A percentile compares a stretch with the other conserved stretches of the same genome.
These are phyloP conservation scores for Penicillium expansum DNA, from an alignment of 2,329 filamentous ascomycete species.

Conservation along the genomic window DNA sequence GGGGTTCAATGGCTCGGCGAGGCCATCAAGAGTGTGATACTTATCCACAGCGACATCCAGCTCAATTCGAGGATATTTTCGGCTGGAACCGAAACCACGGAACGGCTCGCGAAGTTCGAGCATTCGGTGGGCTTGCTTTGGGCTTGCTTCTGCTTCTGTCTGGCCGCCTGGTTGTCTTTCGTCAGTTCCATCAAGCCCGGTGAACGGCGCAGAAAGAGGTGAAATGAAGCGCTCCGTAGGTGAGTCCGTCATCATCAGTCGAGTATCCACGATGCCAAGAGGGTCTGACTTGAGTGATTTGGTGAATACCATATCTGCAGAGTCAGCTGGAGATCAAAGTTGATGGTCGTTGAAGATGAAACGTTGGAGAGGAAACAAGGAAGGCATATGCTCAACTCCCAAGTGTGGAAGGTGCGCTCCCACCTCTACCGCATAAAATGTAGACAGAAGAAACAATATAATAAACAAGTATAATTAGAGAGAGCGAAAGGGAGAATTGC, in stretches of 20 bases:
- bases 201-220: slow-evolving; percentile 14
- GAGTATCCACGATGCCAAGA: slow-evolving; percentile 19
- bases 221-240: slow-evolving; percentile 4
- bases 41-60: slow-evolving; percentile 20
- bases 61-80: slow-evolving; percentile 18
- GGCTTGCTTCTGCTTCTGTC: neutral
- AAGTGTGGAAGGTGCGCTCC: slow-evolving; percentile 15
- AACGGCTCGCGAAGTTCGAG: slow-evolving; percentile 1
- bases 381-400: neutral
- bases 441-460: slow-evolving; percentile 15
- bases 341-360: neutral
- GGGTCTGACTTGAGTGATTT: slow-evolving; percentile 17
- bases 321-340: neutral
- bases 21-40: slow-evolving; percentile 18
- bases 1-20: slow-evolving; percentile 15
- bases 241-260: slow-evolving; percentile 16
- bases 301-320: slow-evolving; percentile 7
- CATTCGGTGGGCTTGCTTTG: neutral
- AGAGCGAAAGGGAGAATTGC: slow-evolving; percentile 29
- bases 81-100: neutral
- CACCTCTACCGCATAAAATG: slow-evolving; percentile 8
- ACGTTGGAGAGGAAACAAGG: neutral
- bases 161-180: neutral
- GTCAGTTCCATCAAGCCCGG: slow-evolving; percentile 5
- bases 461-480: slow-evolving; percentile 14